Conservation (phyloP, 805 yeast species). For the Schwanniomyces sp. region DNA sequence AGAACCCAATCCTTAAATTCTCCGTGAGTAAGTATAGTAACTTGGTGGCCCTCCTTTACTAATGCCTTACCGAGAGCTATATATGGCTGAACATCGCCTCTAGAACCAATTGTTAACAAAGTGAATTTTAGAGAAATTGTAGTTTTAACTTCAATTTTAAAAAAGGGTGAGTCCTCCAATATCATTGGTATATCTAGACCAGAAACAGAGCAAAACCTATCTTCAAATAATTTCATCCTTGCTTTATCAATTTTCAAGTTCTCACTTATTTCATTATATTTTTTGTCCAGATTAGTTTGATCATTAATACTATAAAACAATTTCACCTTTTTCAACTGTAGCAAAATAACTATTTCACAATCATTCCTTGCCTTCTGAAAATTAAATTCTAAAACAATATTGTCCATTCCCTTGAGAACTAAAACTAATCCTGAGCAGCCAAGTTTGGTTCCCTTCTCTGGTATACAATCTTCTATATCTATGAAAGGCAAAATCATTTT, state of each 20-base stretch:
- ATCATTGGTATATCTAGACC: slow-evolving; percentile 71
- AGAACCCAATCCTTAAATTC: slow-evolving; percentile 81
- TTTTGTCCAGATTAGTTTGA: neutral
- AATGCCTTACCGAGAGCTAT: slow-evolving; percentile 85
- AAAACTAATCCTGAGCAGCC: slow-evolving; percentile 69
- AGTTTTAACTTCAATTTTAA: slow-evolving; percentile 53
- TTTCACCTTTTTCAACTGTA: slow-evolving; percentile 45
- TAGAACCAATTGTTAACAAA: slow-evolving; percentile 84
- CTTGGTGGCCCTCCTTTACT: slow-evolving; percentile 76
- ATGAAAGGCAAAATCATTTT: slow-evolving; percentile 77
- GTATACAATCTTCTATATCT: slow-evolving; percentile 69
- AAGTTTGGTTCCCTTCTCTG: slow-evolving; percentile 68
- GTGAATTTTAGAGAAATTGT: slow-evolving; percentile 57
- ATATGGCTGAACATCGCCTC: slow-evolving; percentile 97
- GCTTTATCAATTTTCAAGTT: slow-evolving; percentile 49
- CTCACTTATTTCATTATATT: slow-evolving; percentile 10
- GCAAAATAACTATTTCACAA: slow-evolving; percentile 55
- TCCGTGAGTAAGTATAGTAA: slow-evolving; percentile 79
- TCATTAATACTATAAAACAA: slow-evolving; percentile 3
- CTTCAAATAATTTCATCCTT: slow-evolving; percentile 65
- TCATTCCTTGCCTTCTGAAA: slow-evolving; percentile 67
- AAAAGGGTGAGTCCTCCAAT: slow-evolving; percentile 62
- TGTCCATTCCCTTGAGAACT: slow-evolving; percentile 73
- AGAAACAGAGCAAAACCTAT: slow-evolving; percentile 54
- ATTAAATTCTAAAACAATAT: slow-evolving; percentile 75